A percentile compares a stretch with the other conserved stretches of the same genome.
Evolutionary conservation across 306 rosid genomes (phyloP).

Genomic region (Vigna trinervia): DNA sequence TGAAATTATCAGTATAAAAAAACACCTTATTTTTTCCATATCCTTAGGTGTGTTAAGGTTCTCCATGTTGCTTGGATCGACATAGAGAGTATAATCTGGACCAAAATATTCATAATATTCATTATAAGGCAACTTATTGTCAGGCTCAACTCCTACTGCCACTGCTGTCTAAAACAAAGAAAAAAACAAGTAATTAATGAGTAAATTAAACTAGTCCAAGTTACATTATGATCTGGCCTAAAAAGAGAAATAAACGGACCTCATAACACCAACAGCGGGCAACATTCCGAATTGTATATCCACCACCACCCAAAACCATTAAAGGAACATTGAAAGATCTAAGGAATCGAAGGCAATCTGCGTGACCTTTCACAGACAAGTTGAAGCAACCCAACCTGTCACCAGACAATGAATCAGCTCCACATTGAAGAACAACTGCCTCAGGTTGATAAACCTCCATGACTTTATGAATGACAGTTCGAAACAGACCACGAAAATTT

Average conservation of each 20-base stretch:
- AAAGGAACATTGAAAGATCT: constrained; percentile 88
- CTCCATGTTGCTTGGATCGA: constrained; percentile 83
- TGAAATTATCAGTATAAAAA: constrained; percentile 22
- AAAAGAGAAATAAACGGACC: constrained; percentile 52
- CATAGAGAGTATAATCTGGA: constrained; percentile 83
- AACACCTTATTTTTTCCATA: constrained; percentile 84
- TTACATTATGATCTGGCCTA: constrained; percentile 27
- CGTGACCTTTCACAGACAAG: constrained; percentile 90
- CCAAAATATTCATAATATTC: constrained; percentile 94
- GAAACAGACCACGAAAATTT: constrained; percentile 74
- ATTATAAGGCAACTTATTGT: constrained; percentile 83
- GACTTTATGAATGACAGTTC: constrained; percentile 75
- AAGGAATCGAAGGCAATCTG: constrained; percentile 83
- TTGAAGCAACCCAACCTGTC: constrained; percentile 95
- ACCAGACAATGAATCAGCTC: constrained; percentile 90
- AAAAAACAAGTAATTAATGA: constrained; percentile 38
- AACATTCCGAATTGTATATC: constrained; percentile 88
- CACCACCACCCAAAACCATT: constrained; percentile 95
- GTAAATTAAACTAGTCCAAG: constrained; percentile 17
- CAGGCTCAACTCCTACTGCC: constrained; percentile 94
- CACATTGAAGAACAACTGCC: constrained; percentile 93
- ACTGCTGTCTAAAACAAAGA: constrained; percentile 79
- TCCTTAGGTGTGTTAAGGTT: constrained; percentile 81
- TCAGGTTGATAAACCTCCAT: constrained; percentile 89
- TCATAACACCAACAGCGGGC: constrained; percentile 99